phyloP scores from a whole-genome alignment of 805 yeast species.

The Blastobotrys chiropterorum region DNA sequence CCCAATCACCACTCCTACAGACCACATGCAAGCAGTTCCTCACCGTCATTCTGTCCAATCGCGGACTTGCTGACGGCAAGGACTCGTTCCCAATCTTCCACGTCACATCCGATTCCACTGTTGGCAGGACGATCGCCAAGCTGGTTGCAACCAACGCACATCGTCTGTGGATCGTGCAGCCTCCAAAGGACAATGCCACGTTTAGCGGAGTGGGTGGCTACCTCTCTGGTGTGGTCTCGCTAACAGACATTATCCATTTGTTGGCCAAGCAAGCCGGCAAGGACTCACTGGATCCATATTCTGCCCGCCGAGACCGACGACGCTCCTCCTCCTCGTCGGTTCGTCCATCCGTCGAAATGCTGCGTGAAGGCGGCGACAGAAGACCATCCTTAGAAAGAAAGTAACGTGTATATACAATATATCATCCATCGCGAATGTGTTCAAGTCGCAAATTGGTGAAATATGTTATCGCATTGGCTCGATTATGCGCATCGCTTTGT shows the following conservation, averaged over 20 bases:
- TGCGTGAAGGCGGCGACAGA: neutral
- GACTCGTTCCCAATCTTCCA: conserved; percentile 97
- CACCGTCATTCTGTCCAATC: conserved; percentile 73
- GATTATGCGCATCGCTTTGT: too few relatives aligned
- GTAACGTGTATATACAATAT: neutral
- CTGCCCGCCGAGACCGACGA: conserved; percentile 88
- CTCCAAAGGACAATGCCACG: conserved; percentile 18
- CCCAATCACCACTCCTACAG: conserved; percentile 76
- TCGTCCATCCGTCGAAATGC: conserved; percentile 8
- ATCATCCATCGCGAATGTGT: neutral
- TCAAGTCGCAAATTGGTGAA: too few relatives aligned
- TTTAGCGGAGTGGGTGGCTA: conserved; percentile 48
- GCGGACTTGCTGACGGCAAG: conserved; percentile 91
- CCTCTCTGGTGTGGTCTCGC: conserved; percentile 82
- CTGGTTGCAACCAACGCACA: conserved; percentile 93
- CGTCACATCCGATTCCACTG: conserved; percentile 69
- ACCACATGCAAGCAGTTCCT: conserved; percentile 84
- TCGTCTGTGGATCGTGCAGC: conserved; percentile 45
- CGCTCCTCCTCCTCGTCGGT: conserved; percentile 19
- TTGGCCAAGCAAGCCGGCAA: conserved; percentile 72
- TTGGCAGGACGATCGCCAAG: conserved; percentile 88
- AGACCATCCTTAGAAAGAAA: neutral
- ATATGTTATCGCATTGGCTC: too few relatives aligned
- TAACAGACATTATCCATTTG: conserved; percentile 82
- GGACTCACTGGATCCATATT: conserved; percentile 63